Evolutionary conservation across 306 rosid species (phyloP), one percentile per base, ranked within the genome.

Genomic region (Trifolium pratense): DNA sequence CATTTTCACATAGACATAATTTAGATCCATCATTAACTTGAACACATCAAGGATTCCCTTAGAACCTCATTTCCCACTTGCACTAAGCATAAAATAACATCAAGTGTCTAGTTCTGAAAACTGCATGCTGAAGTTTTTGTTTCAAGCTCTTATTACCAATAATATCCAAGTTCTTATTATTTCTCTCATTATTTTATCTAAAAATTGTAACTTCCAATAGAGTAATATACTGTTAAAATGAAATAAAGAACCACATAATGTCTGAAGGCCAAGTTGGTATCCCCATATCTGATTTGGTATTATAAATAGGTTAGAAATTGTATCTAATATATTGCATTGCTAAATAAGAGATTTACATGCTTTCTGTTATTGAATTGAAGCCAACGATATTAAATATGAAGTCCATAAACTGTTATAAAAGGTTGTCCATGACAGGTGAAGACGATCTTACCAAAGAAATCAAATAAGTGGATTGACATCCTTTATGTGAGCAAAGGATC

Each of bases 51-150:
- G 53, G 51, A 48, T 48, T 76, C 21, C 66, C 48, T 17, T 1
- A 79, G 57, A 66, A 66, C 29, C 25, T 51, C 64, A 77, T 64
- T 73, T 52, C 51, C 39, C 17, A 16, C 56, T 48, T 66, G 75
- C 26, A 66, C 68, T 48, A 16, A 58, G 23, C 39, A 40, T 40
- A 59, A 81, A 72, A 45, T n/a, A 1, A 75, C 58, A 62, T 11
- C 7, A 25, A 76, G 49, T 65, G 23, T 34, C 61, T 5, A 70
- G 58, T 63, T 63, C n/a, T 11, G 37, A 51, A 76, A 59, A 36
- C 39, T 36, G 39, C 58, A 70, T 56, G 48, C 70, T 53, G 46
- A 49, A 70, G 15, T 53, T 15, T 15, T 52, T 36, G 17, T 45
- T 2, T 45, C 18, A 14, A 13, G 52, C 52, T 45, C 51, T 45